A percentile compares a stretch with the other conserved stretches of the same genome.
Conservation (phyloP, 345 rosid species). For the Crucihimalaya himalaica region DNA sequence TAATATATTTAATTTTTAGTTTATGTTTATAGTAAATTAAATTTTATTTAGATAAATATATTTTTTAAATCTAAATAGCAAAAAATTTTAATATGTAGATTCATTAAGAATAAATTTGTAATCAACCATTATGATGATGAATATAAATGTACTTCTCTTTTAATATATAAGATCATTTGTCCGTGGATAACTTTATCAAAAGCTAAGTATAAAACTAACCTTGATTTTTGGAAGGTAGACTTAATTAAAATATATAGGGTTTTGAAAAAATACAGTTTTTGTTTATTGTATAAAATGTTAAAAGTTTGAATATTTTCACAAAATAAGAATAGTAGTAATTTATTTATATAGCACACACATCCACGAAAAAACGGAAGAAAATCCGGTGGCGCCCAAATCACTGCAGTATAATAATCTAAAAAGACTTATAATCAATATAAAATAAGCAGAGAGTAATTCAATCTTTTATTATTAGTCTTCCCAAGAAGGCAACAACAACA, state of each 20-base stretch:
- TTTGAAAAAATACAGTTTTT: slow-evolving; percentile 4
- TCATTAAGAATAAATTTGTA: too few species aligned
- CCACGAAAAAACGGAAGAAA: slow-evolving; percentile 36
- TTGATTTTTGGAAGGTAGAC: slow-evolving; percentile 26
- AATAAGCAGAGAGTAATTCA: slow-evolving; percentile 13
- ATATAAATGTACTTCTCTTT: too few species aligned
- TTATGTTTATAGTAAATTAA: too few species aligned
- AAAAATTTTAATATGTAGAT: too few species aligned
- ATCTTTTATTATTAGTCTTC: slow-evolving; percentile 26
- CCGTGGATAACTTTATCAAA: slow-evolving; percentile 22
- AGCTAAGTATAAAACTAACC: slow-evolving; percentile 33
- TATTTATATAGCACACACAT: slow-evolving; percentile 26
- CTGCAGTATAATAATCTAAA: slow-evolving; percentile 15
- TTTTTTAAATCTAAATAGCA: too few species aligned
- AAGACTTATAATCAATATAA: background rate
- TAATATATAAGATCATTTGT: too few species aligned
- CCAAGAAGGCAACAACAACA: slow-evolving; percentile 28
- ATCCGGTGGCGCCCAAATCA: slow-evolving; percentile 47
- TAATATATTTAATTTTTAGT: too few species aligned
- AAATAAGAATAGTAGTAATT: background rate
- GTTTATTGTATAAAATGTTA: slow-evolving; percentile 1
- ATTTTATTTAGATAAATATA: too few species aligned
- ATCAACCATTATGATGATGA: too few species aligned
- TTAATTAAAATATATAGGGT: slow-evolving; percentile 24
- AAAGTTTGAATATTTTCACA: background rate